A percentile compares a stretch with the other conserved stretches of the same genome.
phyloP scores from a whole-genome alignment of 495 filamentous ascomycete genomes.

The Trichoderma virens region DNA sequence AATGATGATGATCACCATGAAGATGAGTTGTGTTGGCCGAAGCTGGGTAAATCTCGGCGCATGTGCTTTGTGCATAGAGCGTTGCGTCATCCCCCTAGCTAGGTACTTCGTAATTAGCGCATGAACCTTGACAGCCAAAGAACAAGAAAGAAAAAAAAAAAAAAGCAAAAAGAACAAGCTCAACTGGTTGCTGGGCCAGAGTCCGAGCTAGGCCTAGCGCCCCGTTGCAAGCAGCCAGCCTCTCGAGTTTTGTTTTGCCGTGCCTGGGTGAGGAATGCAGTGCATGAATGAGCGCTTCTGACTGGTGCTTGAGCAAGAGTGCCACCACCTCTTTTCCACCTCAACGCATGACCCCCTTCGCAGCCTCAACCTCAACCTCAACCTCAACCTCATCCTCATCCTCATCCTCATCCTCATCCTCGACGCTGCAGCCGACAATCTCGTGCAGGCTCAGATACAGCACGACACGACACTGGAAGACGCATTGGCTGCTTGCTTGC shows the following conservation, averaged over 20 bases:
- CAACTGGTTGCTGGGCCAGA: background rate
- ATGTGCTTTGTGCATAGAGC: too few relatives aligned
- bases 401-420: background rate
- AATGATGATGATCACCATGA: too few relatives aligned
- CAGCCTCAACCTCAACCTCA: background rate
- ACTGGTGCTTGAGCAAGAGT: background rate
- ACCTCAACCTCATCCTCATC: background rate
- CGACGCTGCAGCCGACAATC: too few relatives aligned
- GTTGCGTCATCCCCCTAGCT: too few relatives aligned
- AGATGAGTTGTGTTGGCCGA: too few relatives aligned
- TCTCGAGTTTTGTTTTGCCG: background rate
- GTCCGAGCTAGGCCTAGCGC: background rate
- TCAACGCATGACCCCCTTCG: constrained; percentile 3
- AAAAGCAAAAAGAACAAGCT: background rate
- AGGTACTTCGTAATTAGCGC: too few relatives aligned
- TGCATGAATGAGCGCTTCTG: background rate
- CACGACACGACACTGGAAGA: too few relatives aligned
- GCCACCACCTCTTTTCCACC: background rate
- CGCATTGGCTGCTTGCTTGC: too few relatives aligned
- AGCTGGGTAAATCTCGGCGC: too few relatives aligned
- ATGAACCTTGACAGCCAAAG: too few relatives aligned
- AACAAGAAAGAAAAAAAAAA: too few relatives aligned
- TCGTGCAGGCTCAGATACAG: too few relatives aligned
- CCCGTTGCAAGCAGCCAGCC: background rate
- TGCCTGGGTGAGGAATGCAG: background rate